Base-by-base conservation (phyloP, 2,329 filamentous ascomycete species). In the Mollisiaceae sp. region DNA sequence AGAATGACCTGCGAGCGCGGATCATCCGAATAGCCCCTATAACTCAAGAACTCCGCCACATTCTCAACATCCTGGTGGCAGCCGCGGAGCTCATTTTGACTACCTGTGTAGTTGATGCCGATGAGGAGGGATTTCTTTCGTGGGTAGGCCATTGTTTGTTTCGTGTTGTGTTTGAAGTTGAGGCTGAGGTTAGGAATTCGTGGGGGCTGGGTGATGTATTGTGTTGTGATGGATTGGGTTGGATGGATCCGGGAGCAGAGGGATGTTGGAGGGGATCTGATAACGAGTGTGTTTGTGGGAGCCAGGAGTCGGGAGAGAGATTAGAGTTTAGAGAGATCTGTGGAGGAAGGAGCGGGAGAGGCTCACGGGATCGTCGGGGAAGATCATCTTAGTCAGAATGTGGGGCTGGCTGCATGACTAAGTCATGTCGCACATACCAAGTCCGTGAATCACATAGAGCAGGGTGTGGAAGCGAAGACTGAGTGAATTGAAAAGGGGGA, bases 31-130 rank as follows among this genome's bases (percentile, higher is more conserved):
- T 77, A 80, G 22, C 78, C 78, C 47, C 77, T 72, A 38, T 79
- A 76, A 63, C 74, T 69, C 14, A 80, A 71, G 68, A 78, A 80
- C 24, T 77, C 73, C 27, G 73, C 74, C 59, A 79, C 72, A 56
- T 79, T 79, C 61, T 70, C 62, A 4, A 75, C 72, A 62, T 80
- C 78, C 60, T 78, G 78, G 67, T 77, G 65, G 41, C 70, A 72
- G 11, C 70, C 70, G 18, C 58, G 54, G n/a, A 72, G 54, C 39
- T 69, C 64, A 38, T 72, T 61, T 35, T 69, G 9, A 20, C 55
- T 65, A 2, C 70, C 70, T 12, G 54, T 65, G 47, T 72, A 72
- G 47, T 50, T 54, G 27, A 54, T 54, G 50, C 50, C 50, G 50
- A 54, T 54, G 24, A 54, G 50, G 50, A 54, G 50, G 11, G 50